Conservation (phyloP, 805 yeast genomes). For the Candida odintsovae region DNA sequence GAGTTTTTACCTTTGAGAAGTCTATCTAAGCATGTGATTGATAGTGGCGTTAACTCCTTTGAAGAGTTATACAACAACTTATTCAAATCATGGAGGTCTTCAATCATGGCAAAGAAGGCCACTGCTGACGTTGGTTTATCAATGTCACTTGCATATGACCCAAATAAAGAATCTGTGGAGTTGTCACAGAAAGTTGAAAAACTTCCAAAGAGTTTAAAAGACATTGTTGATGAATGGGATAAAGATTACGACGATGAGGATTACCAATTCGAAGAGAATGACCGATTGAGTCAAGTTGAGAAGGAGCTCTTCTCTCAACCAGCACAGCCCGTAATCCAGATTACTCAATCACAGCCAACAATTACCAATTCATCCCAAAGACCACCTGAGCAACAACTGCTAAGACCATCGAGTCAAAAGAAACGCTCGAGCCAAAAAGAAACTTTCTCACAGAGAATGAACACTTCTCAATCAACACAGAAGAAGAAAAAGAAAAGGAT, state of each 20-base stretch:
- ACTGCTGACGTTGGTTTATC: slow-evolving; percentile 13
- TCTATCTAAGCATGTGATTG: neutral
- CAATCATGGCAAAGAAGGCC: slow-evolving; percentile 5
- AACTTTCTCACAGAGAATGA: slow-evolving; percentile 1
- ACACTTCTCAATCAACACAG: neutral
- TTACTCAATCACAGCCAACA: slow-evolving; percentile 16
- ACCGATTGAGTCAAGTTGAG: slow-evolving; percentile 2
- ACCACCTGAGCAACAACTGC: neutral
- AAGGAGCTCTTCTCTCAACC: neutral
- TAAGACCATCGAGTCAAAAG: slow-evolving; percentile 1
- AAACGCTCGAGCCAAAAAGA: neutral
- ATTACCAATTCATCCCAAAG: slow-evolving; percentile 1
- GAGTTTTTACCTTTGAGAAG: neutral
- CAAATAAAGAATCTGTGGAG: slow-evolving; percentile 4
- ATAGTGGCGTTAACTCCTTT: neutral
- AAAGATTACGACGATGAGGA: slow-evolving; percentile 10
- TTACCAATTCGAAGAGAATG: slow-evolving; percentile 4
- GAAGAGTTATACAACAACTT: slow-evolving; percentile 3
- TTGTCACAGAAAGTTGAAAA: neutral
- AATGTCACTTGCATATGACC: slow-evolving; percentile 7
- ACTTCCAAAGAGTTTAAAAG: slow-evolving; percentile 3
- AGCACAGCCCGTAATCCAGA: slow-evolving; percentile 12
- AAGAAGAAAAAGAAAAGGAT: slow-evolving; percentile 13
- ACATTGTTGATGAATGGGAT: slow-evolving; percentile 17
- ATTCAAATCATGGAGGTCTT: slow-evolving; percentile 7